Percentiles rank a stretch among this genome's conserved stretches.
Conservation (phyloP, 306 rosid genomes). For the Lotus japonicus region DNA sequence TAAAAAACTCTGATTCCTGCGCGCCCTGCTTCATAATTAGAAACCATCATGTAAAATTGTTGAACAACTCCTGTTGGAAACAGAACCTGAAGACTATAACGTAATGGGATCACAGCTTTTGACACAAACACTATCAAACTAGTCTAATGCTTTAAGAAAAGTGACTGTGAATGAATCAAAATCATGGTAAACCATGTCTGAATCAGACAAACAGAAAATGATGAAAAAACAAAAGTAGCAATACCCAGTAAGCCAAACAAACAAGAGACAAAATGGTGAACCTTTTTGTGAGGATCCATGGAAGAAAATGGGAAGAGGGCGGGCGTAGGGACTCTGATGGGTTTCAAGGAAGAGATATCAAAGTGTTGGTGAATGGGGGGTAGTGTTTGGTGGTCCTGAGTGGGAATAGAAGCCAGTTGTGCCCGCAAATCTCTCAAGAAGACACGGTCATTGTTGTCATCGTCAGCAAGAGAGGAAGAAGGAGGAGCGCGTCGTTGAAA, state of each 20-base stretch:
- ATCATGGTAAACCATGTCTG: neutral
- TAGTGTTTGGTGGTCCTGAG: neutral
- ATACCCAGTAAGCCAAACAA: neutral
- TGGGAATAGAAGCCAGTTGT: conserved; percentile 31
- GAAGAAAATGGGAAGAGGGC: conserved; percentile 13
- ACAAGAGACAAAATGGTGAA: too few species aligned
- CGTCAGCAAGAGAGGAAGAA: neutral
- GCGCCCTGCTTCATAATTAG: conserved; percentile 42
- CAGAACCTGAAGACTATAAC: neutral
- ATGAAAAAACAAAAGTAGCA: neutral
- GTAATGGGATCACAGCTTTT: neutral
- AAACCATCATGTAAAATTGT: neutral
- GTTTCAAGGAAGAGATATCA: conserved; percentile 28
- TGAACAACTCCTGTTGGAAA: neutral
- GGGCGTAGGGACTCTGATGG: conserved; percentile 29
- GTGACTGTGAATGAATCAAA: neutral
- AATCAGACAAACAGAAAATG: neutral
- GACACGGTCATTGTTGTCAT: neutral
- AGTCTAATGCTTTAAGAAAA: neutral
- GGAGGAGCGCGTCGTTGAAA: conserved; percentile 33
- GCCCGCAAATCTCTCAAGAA: conserved; percentile 33
- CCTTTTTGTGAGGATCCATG: conserved; percentile 47
- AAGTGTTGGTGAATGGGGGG: neutral
- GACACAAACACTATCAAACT: too few species aligned
- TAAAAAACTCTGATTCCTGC: conserved; percentile 78